Base-by-base conservation (phyloP, 2,329 filamentous ascomycete genomes). In the Arthrobotrys iridis region DNA sequence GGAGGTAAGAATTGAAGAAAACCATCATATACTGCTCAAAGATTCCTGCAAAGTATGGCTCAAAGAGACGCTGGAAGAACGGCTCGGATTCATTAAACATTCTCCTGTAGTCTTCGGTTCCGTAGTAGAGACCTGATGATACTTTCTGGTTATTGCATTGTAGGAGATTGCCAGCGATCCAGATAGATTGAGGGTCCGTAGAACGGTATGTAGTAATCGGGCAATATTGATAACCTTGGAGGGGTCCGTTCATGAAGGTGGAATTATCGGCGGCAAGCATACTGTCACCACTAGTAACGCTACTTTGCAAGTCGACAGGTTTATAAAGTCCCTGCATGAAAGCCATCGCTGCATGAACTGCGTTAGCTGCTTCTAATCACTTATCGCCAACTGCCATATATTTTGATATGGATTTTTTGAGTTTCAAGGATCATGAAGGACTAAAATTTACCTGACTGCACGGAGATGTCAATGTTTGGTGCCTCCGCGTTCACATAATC, bases 261-360 rank as follows among this genome's bases (percentile, higher is more conserved):
- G 71, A 75, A 22, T 75, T 75, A 43, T 75, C 71, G 13, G 46
- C 20, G 26, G 35, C 46, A 11, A 26, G n/a, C 15, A 58, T 5
- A 24, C 7, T 7, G 1, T 63, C 37, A 18, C 48, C 40, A 30
- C 55, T 57, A 4, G 48, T 48, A 7, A 59, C 48, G 7, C 20
- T 68, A 28, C 37, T 68, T 15, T 33, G 13, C 20, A 50, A 5
- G 22, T 58, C 71, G 18, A 75, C 41, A 2, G 71, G 71, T 24
- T 43, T 45, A 20, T 58, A 75, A n/a, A 75, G 10, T 11, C 71
- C 71, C 18, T 75, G 71, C 63, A 75, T 58, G 48, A 75, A 75
- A 11, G 71, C 63, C 63, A 41, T 75, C 26, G 71, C 71, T 75
- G 15, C 18, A 40, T 46, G n/a, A 3, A 24, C 24, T 6, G 8